These are phyloP conservation scores for Cryptosporidium viatorum DNA, from an alignment of 169 alveolate species.

Conservation along the genomic window DNA sequence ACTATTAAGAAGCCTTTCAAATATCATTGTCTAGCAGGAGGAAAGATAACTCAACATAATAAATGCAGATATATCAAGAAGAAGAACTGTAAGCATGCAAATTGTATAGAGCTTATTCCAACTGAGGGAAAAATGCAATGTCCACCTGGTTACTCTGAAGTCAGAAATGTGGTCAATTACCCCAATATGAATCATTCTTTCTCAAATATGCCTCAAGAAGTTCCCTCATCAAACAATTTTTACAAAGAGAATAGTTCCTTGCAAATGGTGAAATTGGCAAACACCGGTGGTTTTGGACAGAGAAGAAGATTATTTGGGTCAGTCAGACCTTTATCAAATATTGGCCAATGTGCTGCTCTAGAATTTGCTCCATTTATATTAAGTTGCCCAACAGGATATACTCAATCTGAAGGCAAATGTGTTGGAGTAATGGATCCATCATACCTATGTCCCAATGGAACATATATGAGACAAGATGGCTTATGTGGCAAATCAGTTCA, in stretches of 20 bases:
- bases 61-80: constrained; percentile 44
- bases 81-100: constrained; percentile 35
- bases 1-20: constrained; percentile 27
- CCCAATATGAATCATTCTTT: not conserved
- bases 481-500: constrained; percentile 3
- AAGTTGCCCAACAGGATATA: constrained; percentile 46
- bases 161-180: constrained; percentile 4
- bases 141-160: constrained; percentile 74
- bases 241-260: not conserved
- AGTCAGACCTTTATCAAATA: constrained; percentile 52
- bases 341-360: constrained; percentile 60
- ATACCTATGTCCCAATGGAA: constrained; percentile 61
- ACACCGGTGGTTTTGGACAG: not conserved
- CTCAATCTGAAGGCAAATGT: constrained; percentile 60
- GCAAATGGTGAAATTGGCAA: not conserved
- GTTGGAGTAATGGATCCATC: constrained; percentile 63
- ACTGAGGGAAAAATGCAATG: constrained; percentile 63
- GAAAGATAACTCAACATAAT: constrained; percentile 35
- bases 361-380: constrained; percentile 61
- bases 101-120: constrained; percentile 29
- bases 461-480: constrained; percentile 65
- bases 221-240: not conserved
- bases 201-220: not conserved
- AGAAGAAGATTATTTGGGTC: constrained; percentile 46
- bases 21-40: constrained; percentile 39